Evolutionary conservation across 2,329 filamentous ascomycete species (phyloP), one percentile per base, ranked within the genome.

Genomic region (Arthrinium phaeospermum): DNA sequence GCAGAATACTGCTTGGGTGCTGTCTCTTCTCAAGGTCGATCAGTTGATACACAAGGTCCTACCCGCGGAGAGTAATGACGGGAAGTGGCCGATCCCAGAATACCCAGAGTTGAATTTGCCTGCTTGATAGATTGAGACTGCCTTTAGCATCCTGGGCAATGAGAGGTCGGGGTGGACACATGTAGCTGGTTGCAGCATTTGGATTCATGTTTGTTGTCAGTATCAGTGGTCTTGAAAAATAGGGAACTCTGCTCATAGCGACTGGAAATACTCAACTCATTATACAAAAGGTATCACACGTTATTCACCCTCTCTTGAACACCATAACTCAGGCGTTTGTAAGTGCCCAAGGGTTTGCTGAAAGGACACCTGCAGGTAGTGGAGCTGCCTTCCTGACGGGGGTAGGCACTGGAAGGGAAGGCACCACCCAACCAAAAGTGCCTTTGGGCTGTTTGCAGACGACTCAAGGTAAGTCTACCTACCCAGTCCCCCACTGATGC

Each of bases 41-140:
- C 74, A 76, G 70, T 0, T 78, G 1, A 5, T 78, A 14, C 46
- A 72, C 4, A 67, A 70, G 24, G 6, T 79, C 1, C 19, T 75
- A 49, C 76, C 78, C 0, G 77, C 78, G 70, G 69, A 74, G 12
- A 76, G 75, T 46, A 75, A 73, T 1, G 75, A 77, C 10, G 57
- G 57, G 22, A 64, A 10, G 30, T 41, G 76, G 57, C 44, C 64
- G 37, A 53, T 79, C 12, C 79, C 79, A 0, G 77, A 80, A 34
- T 80, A 79, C 61, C 77, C 77, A 0, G 78, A 77, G 72, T 46
- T 80, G 70, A 75, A 76, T 2, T 69, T 77, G 73, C 57, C 57
- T 64, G 57, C n/a, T 6, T 16, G 34, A 1, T 64, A n/a, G 22
- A 22, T 24, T 24, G 8, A 2, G 10, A 14, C 8, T 14, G 19